Base-by-base conservation (phyloP, 768 basidiomycete genomes). In the Agaricus sinodeliciosus region DNA sequence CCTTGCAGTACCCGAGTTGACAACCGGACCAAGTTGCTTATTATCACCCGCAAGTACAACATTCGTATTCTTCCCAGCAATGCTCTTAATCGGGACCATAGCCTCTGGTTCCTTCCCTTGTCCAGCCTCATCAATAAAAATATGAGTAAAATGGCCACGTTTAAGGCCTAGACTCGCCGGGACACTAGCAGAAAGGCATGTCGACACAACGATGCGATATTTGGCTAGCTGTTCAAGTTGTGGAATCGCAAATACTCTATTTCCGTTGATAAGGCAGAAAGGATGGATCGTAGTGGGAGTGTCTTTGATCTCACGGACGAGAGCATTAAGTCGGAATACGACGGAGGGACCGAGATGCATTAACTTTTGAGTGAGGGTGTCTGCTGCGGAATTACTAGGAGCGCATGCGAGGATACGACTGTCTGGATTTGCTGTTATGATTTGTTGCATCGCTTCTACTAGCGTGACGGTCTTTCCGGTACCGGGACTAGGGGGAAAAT, bases 401-500 rank as follows among this genome's bases (percentile, higher is more conserved):
- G 84, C 82, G 56, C 83, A 85, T 0, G 78, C 84, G 1, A 87
- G 72, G 50, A 87, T 75, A 34, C 69, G 72, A 1, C 73, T 69
- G 4, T 68, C 40, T 0, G 73, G 71, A 55, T 80, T 59, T 8
- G 53, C 54, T 9, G 58, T 60, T 3, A 84, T 66, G 2, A 85
- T 60, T 58, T 87, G 84, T 3, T 65, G 69, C 35, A 85, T 84
- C 1, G 78, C 76, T 60, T 87, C 84, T 2, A 84, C 77, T 1
- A 81, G 68, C 0, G 82, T 85, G 19, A 84, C 73, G 0, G 84
- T 85, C 63, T 87, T 87, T 0, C 84, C 84, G 0, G 84, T 85
- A 7, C 81, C 81, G 3, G 80, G 80, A 0, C 81, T 82, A 31
- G 31, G 11, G 11, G 31, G 15, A 41, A 37, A 9, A 25, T 53